Evolutionary conservation across 2,329 filamentous ascomycete species (phyloP).

Genomic region (Hypoxylon sp.): DNA sequence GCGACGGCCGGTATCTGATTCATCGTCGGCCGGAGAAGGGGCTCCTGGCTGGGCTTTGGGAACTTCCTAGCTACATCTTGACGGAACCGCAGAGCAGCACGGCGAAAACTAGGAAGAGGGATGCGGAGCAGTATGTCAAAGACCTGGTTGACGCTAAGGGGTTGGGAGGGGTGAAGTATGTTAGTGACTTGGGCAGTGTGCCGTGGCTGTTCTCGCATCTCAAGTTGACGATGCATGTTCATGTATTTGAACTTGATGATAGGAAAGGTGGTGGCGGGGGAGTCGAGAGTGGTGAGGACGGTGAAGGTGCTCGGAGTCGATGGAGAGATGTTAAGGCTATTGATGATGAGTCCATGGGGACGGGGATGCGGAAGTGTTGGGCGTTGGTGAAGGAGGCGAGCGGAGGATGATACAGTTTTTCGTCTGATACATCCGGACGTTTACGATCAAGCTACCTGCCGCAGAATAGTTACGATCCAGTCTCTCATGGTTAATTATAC

Average conservation of each 20-base stretch:
- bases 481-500: no score
- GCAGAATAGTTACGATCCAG: no score
- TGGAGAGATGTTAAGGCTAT: slow-evolving; percentile 51
- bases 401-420: slow-evolving; percentile 21
- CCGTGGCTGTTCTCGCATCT: slow-evolving; percentile 67
- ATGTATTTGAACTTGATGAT: slow-evolving; percentile 54
- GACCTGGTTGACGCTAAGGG: slow-evolving; percentile 38
- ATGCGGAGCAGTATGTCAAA: slow-evolving; percentile 50
- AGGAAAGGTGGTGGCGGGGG: background rate
- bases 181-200: slow-evolving; percentile 58
- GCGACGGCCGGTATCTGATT: slow-evolving; percentile 57
- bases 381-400: slow-evolving; percentile 49
- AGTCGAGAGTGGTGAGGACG: background rate
- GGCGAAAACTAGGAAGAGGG: slow-evolving; percentile 46
- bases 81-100: slow-evolving; percentile 41
- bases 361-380: slow-evolving; percentile 68
- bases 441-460: no score
- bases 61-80: slow-evolving; percentile 59
- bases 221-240: slow-evolving; percentile 65
- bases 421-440: no score
- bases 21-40: slow-evolving; percentile 62
- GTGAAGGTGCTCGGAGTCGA: slow-evolving; percentile 31
- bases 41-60: slow-evolving; percentile 64
- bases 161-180: slow-evolving; percentile 42
- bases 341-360: slow-evolving; percentile 64